Conservation (phyloP, 352 stramenopile genomes). For the Phytophthora tubulina region DNA sequence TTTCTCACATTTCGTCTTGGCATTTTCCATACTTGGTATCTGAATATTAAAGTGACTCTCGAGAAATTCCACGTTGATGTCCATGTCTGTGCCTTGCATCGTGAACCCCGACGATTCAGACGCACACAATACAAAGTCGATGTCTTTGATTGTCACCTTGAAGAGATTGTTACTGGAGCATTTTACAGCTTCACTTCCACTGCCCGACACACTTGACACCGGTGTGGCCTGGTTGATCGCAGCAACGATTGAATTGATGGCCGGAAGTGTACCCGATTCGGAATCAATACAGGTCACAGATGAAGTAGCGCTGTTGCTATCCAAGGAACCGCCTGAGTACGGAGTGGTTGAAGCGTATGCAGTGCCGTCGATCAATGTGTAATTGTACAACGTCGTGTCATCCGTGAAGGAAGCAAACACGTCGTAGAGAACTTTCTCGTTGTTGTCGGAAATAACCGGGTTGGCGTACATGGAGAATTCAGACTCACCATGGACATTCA, state of each 20-base stretch:
- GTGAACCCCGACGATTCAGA: slow-evolving; percentile 24
- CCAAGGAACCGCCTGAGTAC: not conserved
- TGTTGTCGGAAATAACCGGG: slow-evolving; percentile 20
- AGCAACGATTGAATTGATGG: slow-evolving; percentile 21
- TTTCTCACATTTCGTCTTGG: not conserved
- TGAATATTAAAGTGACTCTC: slow-evolving; percentile 13
- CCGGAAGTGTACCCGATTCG: slow-evolving; percentile 14
- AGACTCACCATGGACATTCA: slow-evolving; percentile 40
- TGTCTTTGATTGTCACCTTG: slow-evolving; percentile 16
- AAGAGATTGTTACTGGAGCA: slow-evolving; percentile 6
- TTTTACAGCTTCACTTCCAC: not conserved
- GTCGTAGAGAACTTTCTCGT: slow-evolving; percentile 38
- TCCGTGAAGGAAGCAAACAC: slow-evolving; percentile 28
- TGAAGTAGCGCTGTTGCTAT: not conserved
- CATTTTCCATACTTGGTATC: not conserved
- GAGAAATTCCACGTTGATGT: slow-evolving; percentile 22
- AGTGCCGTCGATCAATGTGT: slow-evolving; percentile 35
- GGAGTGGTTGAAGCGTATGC: slow-evolving; percentile 27
- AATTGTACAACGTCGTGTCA: slow-evolving; percentile 30
- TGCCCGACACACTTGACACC: slow-evolving; percentile 3
- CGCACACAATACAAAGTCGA: slow-evolving; percentile 14
- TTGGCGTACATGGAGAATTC: slow-evolving; percentile 43
- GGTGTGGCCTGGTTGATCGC: slow-evolving; percentile 15
- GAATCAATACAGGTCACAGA: slow-evolving; percentile 26
- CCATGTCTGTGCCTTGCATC: slow-evolving; percentile 26